Base-by-base conservation (phyloP, 306 rosid genomes). In the Prunus dulcis region DNA sequence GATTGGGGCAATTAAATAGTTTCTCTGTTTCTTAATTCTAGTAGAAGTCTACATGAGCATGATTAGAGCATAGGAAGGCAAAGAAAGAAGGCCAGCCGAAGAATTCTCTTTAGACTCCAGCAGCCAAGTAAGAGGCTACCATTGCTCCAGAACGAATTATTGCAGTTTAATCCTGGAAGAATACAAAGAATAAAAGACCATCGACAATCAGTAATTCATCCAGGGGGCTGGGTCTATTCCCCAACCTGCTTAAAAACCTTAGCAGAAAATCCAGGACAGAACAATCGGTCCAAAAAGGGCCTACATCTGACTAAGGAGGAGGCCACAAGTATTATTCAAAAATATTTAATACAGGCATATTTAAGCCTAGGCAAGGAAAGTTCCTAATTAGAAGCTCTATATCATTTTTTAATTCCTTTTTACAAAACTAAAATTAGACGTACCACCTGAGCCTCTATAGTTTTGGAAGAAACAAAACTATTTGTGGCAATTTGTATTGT, bases 1-100 rank as follows among this genome's bases (percentile, higher is more conserved):
- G 50, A 49, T 67, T 1, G 55, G 58, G 52, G 46, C 51, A 23
- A 64, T 52, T 43, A 43, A 25, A 17, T 57, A 18, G 20, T 38
- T 73, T 27, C 60, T 50, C 11, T 3, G 0, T 68, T 28, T 49
- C 67, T 20, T 32, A 3, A 13, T 34, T 25, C 17, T 4, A 4
- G 7, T 9, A 1, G 67, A 7, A 67, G 52, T 75, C 47, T 57
- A 45, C 38, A 25, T 45, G 57, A 17, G 27, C 41, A 53, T 34
- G 23, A 32, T 64, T 63, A 49, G 50, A n/a, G 55, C 51, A 50
- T 64, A 65, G 65, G 43, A 75, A 75, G 47, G 50, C 18, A 14
- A 15, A 38, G 8, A 2, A 38, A 38, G 43, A 43, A 58, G 76
- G 28, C 52, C 56, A 17, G 46, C 57, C 22, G 34, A 60, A 73